Evolutionary conservation across 768 basidiomycete genomes (phyloP), one percentile per base, ranked within the genome.

Genomic region (Melanogaster broomeanus): DNA sequence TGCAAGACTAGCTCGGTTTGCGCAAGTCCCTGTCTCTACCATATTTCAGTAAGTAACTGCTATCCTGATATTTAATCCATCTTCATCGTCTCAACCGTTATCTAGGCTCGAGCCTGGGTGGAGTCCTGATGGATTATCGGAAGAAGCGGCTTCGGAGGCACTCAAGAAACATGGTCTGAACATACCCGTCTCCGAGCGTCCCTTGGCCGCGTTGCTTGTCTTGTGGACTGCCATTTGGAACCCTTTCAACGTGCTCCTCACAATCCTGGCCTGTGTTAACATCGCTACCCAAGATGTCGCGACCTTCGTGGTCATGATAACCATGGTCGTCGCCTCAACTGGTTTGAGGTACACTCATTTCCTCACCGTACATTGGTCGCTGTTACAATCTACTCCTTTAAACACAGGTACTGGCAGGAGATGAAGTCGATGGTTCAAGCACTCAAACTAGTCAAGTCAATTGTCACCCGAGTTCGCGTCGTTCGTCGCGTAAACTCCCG

Each of bases 321-420:
- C 55, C 33, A 71, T 71, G 69, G 69, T 72, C 2, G 45, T 71
- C 27, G 69, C 71, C 39, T 71, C 71, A 12, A 68, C 67, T 3
- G 59, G 62, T 11, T 42, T 71, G 43, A 66, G 69, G 61, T 71
- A 42, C 35, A n/a, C 44, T 34, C 28, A 40, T 45, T 37, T 37
- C n/a, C 9, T 21, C 15, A 6, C 2, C 16, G 1, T 15, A 16
- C 3, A n/a, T 4, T 48, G 4, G 0, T 15, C 28, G 41, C 6
- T 18, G 12, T 48, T 56, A 1, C 50, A 31, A 18, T n/a, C n/a
- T 25, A 4, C 13, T 12, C 33, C 11, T 41, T 19, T 4, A 9
- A 11, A 16, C 18, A 37, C 9, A 66, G 65, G 45, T 67, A 66
- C 35, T 67, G 66, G 68, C 69, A 71, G 57, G 69, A 71, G 19